Evolutionary conservation across 108 stramenopile species (phyloP), one percentile per base, ranked within the genome.

Genomic region (Poteriospumella lacustris): DNA sequence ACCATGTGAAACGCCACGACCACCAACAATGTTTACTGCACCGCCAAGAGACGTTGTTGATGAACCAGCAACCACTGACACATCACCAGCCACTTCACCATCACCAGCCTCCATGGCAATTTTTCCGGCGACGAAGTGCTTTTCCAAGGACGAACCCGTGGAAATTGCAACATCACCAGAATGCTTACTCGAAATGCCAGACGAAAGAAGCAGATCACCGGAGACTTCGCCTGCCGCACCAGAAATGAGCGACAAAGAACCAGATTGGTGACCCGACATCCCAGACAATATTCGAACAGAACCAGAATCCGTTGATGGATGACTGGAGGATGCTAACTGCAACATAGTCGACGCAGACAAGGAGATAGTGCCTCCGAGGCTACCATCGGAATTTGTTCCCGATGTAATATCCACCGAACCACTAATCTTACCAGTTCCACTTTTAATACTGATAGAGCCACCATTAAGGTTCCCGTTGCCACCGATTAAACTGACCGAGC

Each of bases 11-110:
- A 40, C 15, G 39, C 19, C 64, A 36, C 24, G 64, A 68, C 64
- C 64, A 68, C 28, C 19, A 68, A 36, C 19, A 39, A 68, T 68
- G 15, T 40, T 19, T 36, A 68, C 40, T 68, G 39, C 19, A 68
- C 28, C 64, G 15, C 28, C 19, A 36, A 15, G 15, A 68, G 64
- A 68, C 24, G 64, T 68, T 39, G 31, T 56, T 33, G 44, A 52
- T 44, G 70, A 42, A 73, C 44, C 28, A 73, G 40, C 31, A 42
- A 28, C 44, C 42, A 73, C 38, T 12, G 42, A 19, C 12, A 73
- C 41, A 39, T 5, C 9, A 42, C 70, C 70, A 73, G 44, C 15
- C 38, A 73, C 19, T 9, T 15, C 42, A 36, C 70, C 70, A 68
- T 40, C 19, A 15, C 64, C 40, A 12, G 64, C 40, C 15, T 40